Evolutionary conservation across 2,329 filamentous ascomycete species (phyloP), one percentile per base, ranked within the genome.

Genomic region (Hymenoscyphus linearis): DNA sequence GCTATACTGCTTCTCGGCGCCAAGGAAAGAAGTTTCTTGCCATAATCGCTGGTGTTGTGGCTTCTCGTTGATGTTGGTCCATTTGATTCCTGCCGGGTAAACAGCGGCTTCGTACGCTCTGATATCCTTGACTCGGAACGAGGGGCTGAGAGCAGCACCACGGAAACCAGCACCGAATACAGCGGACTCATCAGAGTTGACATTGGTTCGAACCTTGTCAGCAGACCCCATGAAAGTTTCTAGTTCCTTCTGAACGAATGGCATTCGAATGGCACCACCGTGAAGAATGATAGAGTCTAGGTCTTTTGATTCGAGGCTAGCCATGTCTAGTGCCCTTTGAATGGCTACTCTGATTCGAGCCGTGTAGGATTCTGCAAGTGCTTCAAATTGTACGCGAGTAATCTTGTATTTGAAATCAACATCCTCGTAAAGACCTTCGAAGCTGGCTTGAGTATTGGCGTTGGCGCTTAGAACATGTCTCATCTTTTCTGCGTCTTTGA

Each of bases 71-170:
- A 84, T 80, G 62, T 79, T 80, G 40, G 79, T 84, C 84, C 91
- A 96, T 74, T 88, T 89, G 69, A 96, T 83, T 60, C 86, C 86
- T 31, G 89, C 83, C 2, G 86, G 79, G 73, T 95, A 97, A 52
- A 82, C 81, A 50, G 90, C 84, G 25, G 83, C 85, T 69, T 99
- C 95, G n/a, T 80, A 82, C 57, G 90, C 85, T 62, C 90, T 84
- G 67, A 99, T 99, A 72, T 98, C 95, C 82, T 98, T 99, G 73
- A 99, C 95, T 64, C 92, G 88, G 85, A 99, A 99, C 74, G 90
- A 93, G 47, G 93, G 92, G 76, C 91, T 97, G 62, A 99, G 82
- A 68, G 91, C 86, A 58, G 95, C 95, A 57, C 91, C 95, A 72
- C 93, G 91, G 82, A 99, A 98, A 31, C 89, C 93, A 60, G 95